These are phyloP conservation scores for Nitzschia sp. DNA, from an alignment of 108 stramenopile genomes.

Conservation along the genomic window DNA sequence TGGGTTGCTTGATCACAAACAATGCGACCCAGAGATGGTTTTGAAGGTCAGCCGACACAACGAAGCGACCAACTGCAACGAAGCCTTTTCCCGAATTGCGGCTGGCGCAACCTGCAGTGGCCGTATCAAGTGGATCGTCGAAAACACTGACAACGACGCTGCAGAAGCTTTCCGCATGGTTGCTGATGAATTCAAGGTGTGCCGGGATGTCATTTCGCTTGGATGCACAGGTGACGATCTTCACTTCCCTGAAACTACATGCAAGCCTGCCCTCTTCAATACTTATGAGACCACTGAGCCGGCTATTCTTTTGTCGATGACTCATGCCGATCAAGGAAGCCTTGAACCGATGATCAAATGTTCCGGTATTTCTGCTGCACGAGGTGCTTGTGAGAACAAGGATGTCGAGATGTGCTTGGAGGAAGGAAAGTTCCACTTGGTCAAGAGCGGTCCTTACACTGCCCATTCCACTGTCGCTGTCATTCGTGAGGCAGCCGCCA, in stretches of 20 bases:
- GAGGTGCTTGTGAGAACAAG: neutral
- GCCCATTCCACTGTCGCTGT: neutral
- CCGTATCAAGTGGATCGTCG: constrained; percentile 12
- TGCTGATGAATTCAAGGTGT: constrained; percentile 16
- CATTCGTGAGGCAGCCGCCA: neutral
- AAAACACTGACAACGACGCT: neutral
- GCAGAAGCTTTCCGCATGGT: neutral
- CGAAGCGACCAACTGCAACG: constrained; percentile 3
- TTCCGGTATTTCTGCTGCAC: constrained; percentile 7
- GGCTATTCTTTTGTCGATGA: constrained; percentile 3
- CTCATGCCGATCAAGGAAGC: neutral
- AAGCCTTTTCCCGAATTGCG: neutral
- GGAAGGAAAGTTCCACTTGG: constrained; percentile 2
- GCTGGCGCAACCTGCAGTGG: constrained; percentile 13
- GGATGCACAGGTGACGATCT: constrained; percentile 1
- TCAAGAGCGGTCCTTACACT: neutral
- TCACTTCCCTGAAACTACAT: constrained; percentile 12
- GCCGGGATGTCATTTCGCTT: constrained; percentile 15
- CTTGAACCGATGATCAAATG: constrained; percentile 11
- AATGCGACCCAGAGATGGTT: constrained; percentile 14
- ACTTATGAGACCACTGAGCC: neutral
- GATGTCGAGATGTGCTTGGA: neutral
- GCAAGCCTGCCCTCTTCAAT: neutral
- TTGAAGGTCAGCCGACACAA: constrained; percentile 15
- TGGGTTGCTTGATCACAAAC: neutral